These are phyloP conservation scores for Candida silvicultrix DNA, from an alignment of 805 yeast species.

Conservation along the genomic window DNA sequence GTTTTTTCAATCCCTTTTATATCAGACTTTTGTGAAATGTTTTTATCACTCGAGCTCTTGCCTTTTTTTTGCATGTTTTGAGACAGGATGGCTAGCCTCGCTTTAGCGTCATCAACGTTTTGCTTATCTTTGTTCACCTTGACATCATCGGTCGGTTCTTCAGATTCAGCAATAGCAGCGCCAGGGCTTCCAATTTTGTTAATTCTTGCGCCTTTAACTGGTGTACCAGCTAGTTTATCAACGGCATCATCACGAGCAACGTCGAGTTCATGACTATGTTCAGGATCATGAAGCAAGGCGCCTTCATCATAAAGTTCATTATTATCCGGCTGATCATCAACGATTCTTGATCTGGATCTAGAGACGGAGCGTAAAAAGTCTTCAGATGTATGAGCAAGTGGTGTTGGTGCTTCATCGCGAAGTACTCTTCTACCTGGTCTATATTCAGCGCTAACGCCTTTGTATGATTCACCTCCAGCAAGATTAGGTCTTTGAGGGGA, in stretches of 20 bases:
- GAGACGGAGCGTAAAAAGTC: conserved; percentile 62
- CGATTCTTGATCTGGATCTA: conserved; percentile 52
- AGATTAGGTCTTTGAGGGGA: conserved; percentile 45
- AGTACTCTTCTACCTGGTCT: conserved; percentile 18
- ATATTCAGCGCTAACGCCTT: conserved; percentile 41
- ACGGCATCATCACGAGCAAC: conserved; percentile 7
- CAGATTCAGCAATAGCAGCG: not conserved
- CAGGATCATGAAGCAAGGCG: conserved; percentile 45
- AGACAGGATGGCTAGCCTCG: not conserved
- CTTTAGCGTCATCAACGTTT: not conserved
- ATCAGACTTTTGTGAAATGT: not conserved
- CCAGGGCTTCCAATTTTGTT: too few relatives aligned
- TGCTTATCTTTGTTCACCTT: not conserved
- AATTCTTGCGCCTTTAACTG: not conserved
- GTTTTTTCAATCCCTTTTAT: too few relatives aligned
- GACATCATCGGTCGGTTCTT: not conserved
- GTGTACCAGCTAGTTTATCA: conserved; percentile 3
- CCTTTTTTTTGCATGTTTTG: not conserved
- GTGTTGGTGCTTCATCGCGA: conserved; percentile 18
- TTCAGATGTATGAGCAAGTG: conserved; percentile 22
- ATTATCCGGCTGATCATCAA: conserved; percentile 27
- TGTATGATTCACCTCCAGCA: conserved; percentile 76
- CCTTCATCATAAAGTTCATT: conserved; percentile 51
- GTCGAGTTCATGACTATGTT: conserved; percentile 9
- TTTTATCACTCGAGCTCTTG: not conserved